Evolutionary conservation across 805 yeast genomes (phyloP).

Genomic region (Metschnikowia chrysomelidarum): DNA sequence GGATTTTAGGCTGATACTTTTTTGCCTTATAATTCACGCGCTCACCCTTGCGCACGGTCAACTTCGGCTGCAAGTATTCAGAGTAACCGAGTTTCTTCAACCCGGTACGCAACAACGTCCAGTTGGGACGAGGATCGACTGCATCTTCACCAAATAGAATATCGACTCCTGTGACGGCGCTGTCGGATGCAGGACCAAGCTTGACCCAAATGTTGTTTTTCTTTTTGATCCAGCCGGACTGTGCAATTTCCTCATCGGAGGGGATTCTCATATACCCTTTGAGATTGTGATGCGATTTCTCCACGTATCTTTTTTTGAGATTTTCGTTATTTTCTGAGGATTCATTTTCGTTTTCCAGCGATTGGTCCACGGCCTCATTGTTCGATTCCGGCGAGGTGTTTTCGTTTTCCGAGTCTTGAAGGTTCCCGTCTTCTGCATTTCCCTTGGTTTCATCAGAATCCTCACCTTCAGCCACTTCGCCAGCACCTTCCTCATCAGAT

Average conservation of each 20-base stretch:
- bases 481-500: neutral
- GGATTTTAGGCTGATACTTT: slow-evolving; percentile 31
- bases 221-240: slow-evolving; percentile 47
- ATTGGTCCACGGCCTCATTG: slow-evolving; percentile 7
- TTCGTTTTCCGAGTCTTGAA: slow-evolving; percentile 5
- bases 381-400: slow-evolving; percentile 7
- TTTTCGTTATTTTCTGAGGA: neutral
- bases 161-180: slow-evolving; percentile 57
- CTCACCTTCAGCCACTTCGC: neutral
- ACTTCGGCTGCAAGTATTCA: slow-evolving; percentile 21
- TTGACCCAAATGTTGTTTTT: slow-evolving; percentile 60
- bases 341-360: slow-evolving; percentile 2
- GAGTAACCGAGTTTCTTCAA: slow-evolving; percentile 23
- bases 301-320: slow-evolving; percentile 16
- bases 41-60: slow-evolving; percentile 38
- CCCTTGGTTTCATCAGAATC: neutral
- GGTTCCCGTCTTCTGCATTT: neutral
- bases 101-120: slow-evolving; percentile 45
- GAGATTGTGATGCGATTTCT: slow-evolving; percentile 22
- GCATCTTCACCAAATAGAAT: slow-evolving; percentile 71
- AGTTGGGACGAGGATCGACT: slow-evolving; percentile 72
- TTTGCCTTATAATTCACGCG: slow-evolving; percentile 26
- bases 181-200: slow-evolving; percentile 39
- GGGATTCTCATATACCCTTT: slow-evolving; percentile 26
- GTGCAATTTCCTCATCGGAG: slow-evolving; percentile 33